Evolutionary conservation across 2,329 filamentous ascomycete genomes (phyloP).

Genomic region (Drechslerella stenobrocha): DNA sequence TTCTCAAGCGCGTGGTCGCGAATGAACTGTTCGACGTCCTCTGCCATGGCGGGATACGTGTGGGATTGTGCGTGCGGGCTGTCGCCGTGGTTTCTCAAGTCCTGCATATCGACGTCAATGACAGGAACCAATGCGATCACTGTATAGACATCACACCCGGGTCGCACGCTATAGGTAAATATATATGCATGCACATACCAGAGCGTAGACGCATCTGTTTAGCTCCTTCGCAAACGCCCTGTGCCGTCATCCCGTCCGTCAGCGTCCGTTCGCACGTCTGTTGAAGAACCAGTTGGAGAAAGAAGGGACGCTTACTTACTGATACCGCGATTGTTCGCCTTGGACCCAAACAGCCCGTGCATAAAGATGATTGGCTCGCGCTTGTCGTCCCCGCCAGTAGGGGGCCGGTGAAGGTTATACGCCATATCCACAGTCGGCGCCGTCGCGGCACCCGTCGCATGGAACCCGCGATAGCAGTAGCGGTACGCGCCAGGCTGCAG

Average conservation of each 20-base stretch:
- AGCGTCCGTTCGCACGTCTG: neutral
- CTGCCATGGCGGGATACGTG: conserved; percentile 79
- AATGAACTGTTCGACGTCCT: conserved; percentile 81
- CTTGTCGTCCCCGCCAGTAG: conserved; percentile 55
- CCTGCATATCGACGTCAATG: too few species aligned
- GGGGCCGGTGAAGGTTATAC: conserved; percentile 70
- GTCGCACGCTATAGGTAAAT: too few species aligned
- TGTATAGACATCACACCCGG: too few species aligned
- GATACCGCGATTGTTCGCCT: conserved; percentile 90
- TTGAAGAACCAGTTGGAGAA: neutral
- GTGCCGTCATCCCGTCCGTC: conserved; percentile 24
- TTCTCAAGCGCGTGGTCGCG: conserved; percentile 69
- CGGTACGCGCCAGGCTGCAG: neutral
- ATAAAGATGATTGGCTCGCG: conserved; percentile 78
- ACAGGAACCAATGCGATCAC: too few species aligned
- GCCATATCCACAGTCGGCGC: conserved; percentile 57
- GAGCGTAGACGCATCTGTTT: conserved; percentile 75
- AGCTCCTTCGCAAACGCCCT: conserved; percentile 81
- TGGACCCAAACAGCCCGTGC: conserved; percentile 91
- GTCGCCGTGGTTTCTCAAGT: conserved; percentile 90
- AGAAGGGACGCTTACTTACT: conserved; percentile 72
- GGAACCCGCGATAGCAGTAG: conserved; percentile 2
- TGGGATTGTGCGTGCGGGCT: conserved; percentile 76
- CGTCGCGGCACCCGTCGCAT: neutral
- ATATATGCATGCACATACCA: conserved; percentile 61